Conservation (phyloP, 2,329 filamentous ascomycete genomes). For the Aspergillus bombycis region DNA sequence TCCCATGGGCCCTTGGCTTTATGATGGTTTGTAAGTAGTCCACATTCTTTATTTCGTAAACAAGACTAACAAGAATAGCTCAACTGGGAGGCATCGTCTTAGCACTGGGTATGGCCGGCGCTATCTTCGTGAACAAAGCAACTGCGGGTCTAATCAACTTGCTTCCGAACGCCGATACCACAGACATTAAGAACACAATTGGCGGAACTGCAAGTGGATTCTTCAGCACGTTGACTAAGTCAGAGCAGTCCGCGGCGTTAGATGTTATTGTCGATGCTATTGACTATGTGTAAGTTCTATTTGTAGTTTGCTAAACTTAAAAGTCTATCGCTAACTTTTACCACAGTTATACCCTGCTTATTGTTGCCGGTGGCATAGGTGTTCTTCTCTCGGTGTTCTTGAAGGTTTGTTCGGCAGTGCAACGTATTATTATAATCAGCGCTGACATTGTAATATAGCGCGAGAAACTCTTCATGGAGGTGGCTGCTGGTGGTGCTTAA, state of each 20-base stretch:
- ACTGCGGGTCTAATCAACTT: slow-evolving; percentile 10
- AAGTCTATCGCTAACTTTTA: no score
- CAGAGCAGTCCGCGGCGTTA: not conserved
- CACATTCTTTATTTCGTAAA: no score
- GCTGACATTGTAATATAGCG: not conserved
- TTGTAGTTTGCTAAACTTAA: no score
- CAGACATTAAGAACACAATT: not conserved
- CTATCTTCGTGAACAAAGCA: slow-evolving; percentile 17
- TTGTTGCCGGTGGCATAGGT: no score
- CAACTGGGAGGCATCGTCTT: slow-evolving; percentile 14
- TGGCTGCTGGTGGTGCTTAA: slow-evolving; percentile 3
- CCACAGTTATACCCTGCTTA: no score
- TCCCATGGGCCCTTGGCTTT: slow-evolving; percentile 8
- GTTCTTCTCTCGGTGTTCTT: no score
- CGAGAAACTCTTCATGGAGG: not conserved
- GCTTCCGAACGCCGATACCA: slow-evolving; percentile 10
- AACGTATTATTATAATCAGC: not conserved
- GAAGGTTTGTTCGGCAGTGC: no score
- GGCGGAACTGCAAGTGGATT: not conserved
- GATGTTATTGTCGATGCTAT: not conserved
- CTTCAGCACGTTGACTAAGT: not conserved
- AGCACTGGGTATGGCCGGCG: slow-evolving; percentile 17
- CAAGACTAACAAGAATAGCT: slow-evolving; percentile 1
- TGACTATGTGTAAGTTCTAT: no score
- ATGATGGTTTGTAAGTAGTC: slow-evolving; percentile 14